phyloP scores from a whole-genome alignment of 2,329 filamentous ascomycete genomes.

The Hortaea werneckii region DNA sequence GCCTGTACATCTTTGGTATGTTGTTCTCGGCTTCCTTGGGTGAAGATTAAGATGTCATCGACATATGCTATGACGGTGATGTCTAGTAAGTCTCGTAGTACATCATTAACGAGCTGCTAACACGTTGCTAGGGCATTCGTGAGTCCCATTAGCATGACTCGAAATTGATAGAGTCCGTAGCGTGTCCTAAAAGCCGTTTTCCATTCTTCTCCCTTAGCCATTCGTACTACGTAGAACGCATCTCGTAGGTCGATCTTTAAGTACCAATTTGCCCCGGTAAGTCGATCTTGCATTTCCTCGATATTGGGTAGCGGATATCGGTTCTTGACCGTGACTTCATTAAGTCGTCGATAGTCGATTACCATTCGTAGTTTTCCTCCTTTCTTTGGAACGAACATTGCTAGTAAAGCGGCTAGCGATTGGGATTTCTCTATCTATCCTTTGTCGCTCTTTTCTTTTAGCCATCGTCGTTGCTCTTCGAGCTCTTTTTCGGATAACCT shows the following conservation, averaged over 20 bases:
- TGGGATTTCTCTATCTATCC: conserved; percentile 4
- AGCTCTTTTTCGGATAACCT: conserved; percentile 6
- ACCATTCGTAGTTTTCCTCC: conserved; percentile 10
- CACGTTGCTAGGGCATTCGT: conserved; percentile 12
- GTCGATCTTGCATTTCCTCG: conserved; percentile 10
- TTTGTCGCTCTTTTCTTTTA: conserved; percentile 3
- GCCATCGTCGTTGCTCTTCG: conserved; percentile 1
- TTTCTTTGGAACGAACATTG: conserved; percentile 18
- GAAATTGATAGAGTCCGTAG: conserved; percentile 16
- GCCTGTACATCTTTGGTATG: conserved; percentile 16
- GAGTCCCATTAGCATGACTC: conserved; percentile 19
- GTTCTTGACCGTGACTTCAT: conserved; percentile 21
- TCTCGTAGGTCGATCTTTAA: conserved; percentile 16
- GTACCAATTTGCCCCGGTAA: conserved; percentile 11
- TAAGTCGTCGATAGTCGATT: conserved; percentile 18
- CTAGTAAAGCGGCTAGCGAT: conserved; percentile 5
- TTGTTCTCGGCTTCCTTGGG: conserved; percentile 13
- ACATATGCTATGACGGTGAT: conserved; percentile 15
- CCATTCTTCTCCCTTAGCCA: conserved; percentile 18
- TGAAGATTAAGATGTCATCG: conserved; percentile 23
- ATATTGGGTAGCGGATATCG: conserved; percentile 18
- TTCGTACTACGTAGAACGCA: conserved; percentile 17
- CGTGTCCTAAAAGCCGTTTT: conserved; percentile 11
- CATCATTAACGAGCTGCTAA: conserved; percentile 21
- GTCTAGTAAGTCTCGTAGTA: conserved; percentile 16